Evolutionary conservation across 108 stramenopile genomes (phyloP).

Genomic region (Fragilaria crotonensis): DNA sequence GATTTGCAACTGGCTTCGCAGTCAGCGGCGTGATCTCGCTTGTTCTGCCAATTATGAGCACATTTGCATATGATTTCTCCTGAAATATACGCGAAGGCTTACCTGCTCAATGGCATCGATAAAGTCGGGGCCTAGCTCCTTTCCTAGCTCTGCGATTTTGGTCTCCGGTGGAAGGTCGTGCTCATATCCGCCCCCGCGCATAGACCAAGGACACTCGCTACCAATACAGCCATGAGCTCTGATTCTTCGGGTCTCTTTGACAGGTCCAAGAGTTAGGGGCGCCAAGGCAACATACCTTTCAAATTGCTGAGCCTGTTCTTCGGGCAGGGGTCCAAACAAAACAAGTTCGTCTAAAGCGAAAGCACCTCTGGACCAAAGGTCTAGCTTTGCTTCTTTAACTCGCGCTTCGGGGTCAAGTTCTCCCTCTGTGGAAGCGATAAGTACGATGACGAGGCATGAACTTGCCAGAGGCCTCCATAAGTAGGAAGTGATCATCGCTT

Average conservation of each 20-base stretch:
- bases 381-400: slow-evolving; percentile 25
- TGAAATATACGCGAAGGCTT: background rate
- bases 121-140: slow-evolving; percentile 31
- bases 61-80: background rate
- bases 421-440: too few species aligned
- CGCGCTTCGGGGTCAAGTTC: too few species aligned
- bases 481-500: too few species aligned
- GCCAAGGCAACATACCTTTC: slow-evolving; percentile 5
- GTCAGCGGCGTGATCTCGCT: slow-evolving; percentile 39
- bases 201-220: background rate
- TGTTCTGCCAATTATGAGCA: slow-evolving; percentile 33
- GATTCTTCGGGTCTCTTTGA: too few species aligned
- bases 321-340: background rate
- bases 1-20: slow-evolving; percentile 46
- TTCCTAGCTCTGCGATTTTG: slow-evolving; percentile 19
- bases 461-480: too few species aligned
- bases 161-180: background rate
- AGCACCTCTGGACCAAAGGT: slow-evolving; percentile 40
- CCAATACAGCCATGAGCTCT: background rate
- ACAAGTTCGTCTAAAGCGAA: slow-evolving; percentile 14
- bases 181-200: slow-evolving; percentile 18
- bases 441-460: too few species aligned
- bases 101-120: slow-evolving; percentile 32
- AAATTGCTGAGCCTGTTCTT: background rate
- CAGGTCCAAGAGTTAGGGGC: slow-evolving; percentile 25